Evolutionary conservation across 2,329 filamentous ascomycete genomes (phyloP), one percentile per base, ranked within the genome.

Genomic region (Ascocoryne sarcoides): DNA sequence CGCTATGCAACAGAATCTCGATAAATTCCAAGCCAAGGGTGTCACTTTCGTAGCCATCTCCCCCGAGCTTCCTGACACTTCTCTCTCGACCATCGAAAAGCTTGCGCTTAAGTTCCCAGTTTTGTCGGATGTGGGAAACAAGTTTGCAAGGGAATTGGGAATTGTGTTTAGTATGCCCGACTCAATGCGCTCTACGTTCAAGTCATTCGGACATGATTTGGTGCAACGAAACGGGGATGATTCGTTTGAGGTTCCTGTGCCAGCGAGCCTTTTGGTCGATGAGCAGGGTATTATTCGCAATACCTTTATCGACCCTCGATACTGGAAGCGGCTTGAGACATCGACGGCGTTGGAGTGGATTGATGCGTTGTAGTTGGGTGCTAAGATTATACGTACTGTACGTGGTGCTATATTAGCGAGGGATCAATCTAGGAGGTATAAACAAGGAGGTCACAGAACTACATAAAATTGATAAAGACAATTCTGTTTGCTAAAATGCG

Each of bases 41-140:
- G 63, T 65, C 17, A 63, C 60, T 2, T 54, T 68, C 1, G 62
- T 68, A 1, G 65, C 65, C 21, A 57, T 69, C 43, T 60, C 65
- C 1, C 64, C 65, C 0, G 62, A 67, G 43, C 56, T 66, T 12
- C 65, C 66, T 2, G 55, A 65, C 45, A 48, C 52, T 2, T 59
- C 60, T 4, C 50, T 68, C 30, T 57, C 53, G 5, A 63, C 54
- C 4, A 47, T 51, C 4, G 62, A 67, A 52, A 68, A 68, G 56
- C 55, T 64, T 21, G 60, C 55, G 5, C 52, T 69, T 10, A 50
- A 59, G 42, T 68, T 65, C 38, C 50, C 57, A 0, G 65, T 68
- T 2, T 54, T 68, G 4, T 63, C 62, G 2, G 66, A 68, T 43
- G 48, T 57, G 3, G 58, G 56, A 3, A 62, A 64, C 40, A 48